These are phyloP conservation scores for Oryza punctata DNA, from an alignment of 176 grass and related monocot species.

Conservation along the genomic window DNA sequence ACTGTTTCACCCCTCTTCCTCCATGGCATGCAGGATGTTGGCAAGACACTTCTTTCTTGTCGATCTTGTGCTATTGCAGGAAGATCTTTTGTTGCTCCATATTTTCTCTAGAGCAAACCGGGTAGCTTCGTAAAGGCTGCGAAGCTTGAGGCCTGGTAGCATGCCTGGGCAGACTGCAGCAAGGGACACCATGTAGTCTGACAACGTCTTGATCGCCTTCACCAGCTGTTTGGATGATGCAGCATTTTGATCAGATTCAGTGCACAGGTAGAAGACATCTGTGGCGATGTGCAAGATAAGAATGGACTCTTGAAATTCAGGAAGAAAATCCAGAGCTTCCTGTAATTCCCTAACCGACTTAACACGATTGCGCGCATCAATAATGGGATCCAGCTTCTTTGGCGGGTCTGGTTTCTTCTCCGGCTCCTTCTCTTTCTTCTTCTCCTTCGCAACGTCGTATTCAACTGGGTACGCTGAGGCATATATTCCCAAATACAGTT, in stretches of 20 bases:
- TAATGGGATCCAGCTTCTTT: too few species aligned
- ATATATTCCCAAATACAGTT: neutral
- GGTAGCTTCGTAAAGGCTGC: neutral
- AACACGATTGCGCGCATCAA: neutral
- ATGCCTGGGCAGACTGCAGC: neutral
- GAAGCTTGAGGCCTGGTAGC: neutral
- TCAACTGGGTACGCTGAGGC: neutral
- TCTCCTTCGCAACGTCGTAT: neutral
- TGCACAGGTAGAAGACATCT: neutral
- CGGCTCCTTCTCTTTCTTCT: fast-evolving
- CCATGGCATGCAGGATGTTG: neutral
- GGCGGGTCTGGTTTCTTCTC: neutral
- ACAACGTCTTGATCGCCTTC: neutral
- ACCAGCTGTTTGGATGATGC: neutral
- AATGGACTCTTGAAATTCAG: neutral
- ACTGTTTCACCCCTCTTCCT: fast-evolving
- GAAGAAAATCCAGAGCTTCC: neutral
- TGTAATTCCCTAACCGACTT: neutral
- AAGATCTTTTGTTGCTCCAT: neutral
- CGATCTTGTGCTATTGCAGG: fast-evolving
- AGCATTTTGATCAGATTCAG: neutral
- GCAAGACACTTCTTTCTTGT: neutral
- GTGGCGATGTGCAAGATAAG: constrained; percentile 10
- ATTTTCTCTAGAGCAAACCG: neutral
- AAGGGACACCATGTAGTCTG: constrained; percentile 2